These are phyloP conservation scores for Petunia axillaris DNA, from an alignment of 257 asterid genomes.

Conservation along the genomic window DNA sequence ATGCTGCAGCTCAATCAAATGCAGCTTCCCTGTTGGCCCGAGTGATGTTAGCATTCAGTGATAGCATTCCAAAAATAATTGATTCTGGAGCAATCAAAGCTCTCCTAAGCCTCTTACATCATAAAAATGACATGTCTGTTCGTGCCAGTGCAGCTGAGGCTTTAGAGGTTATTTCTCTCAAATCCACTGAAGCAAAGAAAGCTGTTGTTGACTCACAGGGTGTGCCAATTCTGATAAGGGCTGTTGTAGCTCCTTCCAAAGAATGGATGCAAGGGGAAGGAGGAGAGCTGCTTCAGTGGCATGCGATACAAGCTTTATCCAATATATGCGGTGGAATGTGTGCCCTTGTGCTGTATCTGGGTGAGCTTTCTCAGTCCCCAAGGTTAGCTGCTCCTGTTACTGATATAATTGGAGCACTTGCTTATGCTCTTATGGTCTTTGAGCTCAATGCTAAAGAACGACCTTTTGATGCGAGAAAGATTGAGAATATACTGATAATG, in stretches of 20 bases:
- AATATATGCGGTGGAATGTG: slow-evolving; percentile 77
- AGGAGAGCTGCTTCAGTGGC: slow-evolving; percentile 72
- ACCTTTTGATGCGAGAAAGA: slow-evolving; percentile 49
- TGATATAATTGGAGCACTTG: slow-evolving; percentile 90
- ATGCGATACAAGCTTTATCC: slow-evolving; percentile 68
- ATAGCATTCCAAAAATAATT: slow-evolving; percentile 63
- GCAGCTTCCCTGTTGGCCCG: slow-evolving; percentile 91
- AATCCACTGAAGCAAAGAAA: slow-evolving; percentile 65
- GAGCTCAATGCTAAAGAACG: slow-evolving; percentile 52
- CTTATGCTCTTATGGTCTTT: slow-evolving; percentile 76
- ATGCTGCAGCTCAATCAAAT: slow-evolving; percentile 68
- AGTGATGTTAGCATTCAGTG: slow-evolving; percentile 57
- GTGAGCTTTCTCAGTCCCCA: slow-evolving; percentile 86
- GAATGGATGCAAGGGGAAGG: slow-evolving; percentile 83
- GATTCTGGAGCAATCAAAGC: slow-evolving; percentile 71
- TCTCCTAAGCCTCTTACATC: slow-evolving; percentile 60
- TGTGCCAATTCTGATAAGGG: slow-evolving; percentile 67
- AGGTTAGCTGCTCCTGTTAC: slow-evolving; percentile 83
- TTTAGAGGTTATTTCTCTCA: slow-evolving; percentile 66
- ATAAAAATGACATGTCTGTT: slow-evolving; percentile 66
- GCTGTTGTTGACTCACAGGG: slow-evolving; percentile 67
- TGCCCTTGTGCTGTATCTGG: slow-evolving; percentile 64
- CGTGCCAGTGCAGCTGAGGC: slow-evolving; percentile 94
- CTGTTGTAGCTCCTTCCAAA: slow-evolving; percentile 81
- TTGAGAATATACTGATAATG: slow-evolving; percentile 61